Percentiles rank a stretch among this genome's conserved stretches.
Conservation (phyloP, 2,329 filamentous ascomycete genomes). For the Dactylellina haptotyla region DNA sequence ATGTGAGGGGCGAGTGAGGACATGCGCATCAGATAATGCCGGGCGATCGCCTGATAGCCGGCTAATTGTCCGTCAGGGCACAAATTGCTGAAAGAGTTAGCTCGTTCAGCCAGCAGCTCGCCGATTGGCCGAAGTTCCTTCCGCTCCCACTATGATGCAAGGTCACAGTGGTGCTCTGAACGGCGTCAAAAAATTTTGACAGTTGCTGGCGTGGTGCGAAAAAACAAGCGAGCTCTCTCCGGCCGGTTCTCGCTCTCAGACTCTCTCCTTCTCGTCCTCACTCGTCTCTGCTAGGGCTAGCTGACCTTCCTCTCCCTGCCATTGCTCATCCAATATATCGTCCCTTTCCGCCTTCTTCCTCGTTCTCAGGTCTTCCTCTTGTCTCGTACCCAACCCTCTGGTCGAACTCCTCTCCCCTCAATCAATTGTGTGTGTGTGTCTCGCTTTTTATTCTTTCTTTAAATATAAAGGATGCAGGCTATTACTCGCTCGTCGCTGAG, state of each 20-base stretch:
- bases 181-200: constrained; percentile 29
- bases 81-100: too few relatives aligned
- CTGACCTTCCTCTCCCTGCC: constrained; percentile 13
- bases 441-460: neutral
- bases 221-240: constrained; percentile 49
- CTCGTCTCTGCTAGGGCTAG: constrained; percentile 8
- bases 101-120: neutral
- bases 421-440: constrained; percentile 11
- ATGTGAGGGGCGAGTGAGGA: constrained; percentile 9
- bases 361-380: neutral
- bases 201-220: constrained; percentile 11
- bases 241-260: constrained; percentile 37
- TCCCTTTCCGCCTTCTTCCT: constrained; percentile 11
- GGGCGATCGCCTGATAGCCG: constrained; percentile 14
- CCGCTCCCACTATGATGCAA: constrained; percentile 1
- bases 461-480: constrained; percentile 49
- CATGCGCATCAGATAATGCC: constrained; percentile 32
- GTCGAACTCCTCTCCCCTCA: too few relatives aligned
- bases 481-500: constrained; percentile 33
- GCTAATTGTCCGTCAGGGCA: constrained; percentile 1
- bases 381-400: too few relatives aligned
- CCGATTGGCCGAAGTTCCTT: constrained; percentile 25
- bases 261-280: neutral
- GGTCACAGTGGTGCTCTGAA: constrained; percentile 26
- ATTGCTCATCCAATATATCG: constrained; percentile 3